Conservation (phyloP, 2,329 filamentous ascomycete species). For the Fusarium decemcellulare region DNA sequence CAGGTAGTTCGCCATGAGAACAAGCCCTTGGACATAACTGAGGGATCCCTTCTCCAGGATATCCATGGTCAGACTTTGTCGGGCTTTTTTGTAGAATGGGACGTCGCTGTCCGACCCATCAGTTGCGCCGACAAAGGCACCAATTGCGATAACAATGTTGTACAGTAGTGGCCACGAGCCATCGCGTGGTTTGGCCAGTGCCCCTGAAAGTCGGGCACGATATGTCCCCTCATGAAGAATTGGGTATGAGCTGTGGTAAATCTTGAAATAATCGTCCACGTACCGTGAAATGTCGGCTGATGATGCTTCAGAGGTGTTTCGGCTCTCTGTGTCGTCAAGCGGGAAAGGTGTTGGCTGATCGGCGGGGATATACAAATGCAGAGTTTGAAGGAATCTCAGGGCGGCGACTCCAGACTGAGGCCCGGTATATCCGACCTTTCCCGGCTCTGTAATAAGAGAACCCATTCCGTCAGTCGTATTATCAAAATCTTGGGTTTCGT, state of each 20-base stretch:
- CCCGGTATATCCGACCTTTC: conserved; percentile 32
- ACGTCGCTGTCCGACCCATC: conserved; percentile 24
- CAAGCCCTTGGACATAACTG: conserved; percentile 56
- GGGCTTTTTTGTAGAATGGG: conserved; percentile 42
- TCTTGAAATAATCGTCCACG: conserved; percentile 55
- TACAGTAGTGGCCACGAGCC: conserved; percentile 42
- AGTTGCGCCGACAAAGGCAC: conserved; percentile 47
- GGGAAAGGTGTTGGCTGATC: conserved; percentile 10
- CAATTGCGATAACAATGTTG: conserved; percentile 51
- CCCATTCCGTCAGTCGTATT: conserved; percentile 35
- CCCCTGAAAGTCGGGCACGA: conserved; percentile 42
- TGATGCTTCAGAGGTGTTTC: conserved; percentile 2
- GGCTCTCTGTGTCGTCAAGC: conserved; percentile 9
- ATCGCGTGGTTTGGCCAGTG: conserved; percentile 32
- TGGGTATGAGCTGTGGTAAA: conserved; percentile 58
- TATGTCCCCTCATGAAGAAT: conserved; percentile 59
- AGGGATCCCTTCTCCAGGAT: conserved; percentile 59
- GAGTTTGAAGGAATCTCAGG: conserved; percentile 30
- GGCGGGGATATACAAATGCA: conserved; percentile 24
- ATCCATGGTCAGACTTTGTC: conserved; percentile 53
- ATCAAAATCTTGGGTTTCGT: conserved; percentile 27
- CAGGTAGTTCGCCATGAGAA: conserved; percentile 60
- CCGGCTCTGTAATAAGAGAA: conserved; percentile 23
- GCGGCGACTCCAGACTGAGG: conserved; percentile 34
- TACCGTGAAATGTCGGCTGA: conserved; percentile 22